Conservation (phyloP, 495 filamentous ascomycete species). For the Talaromyces stipitatus region DNA sequence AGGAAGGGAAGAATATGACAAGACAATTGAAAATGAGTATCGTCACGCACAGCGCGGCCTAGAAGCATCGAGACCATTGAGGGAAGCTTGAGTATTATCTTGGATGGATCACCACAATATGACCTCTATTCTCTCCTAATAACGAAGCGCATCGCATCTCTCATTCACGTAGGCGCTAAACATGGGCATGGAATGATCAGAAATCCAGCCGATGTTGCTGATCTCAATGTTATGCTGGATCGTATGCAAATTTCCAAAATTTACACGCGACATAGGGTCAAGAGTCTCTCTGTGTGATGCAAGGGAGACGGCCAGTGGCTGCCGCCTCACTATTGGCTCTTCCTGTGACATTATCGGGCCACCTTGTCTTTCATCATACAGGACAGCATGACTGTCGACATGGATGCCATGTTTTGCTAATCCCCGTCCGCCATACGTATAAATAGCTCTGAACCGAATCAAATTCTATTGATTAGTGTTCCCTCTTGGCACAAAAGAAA, state of each 20-base stretch:
- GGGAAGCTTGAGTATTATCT: no score
- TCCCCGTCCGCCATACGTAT: constrained; percentile 27
- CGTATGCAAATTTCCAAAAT: constrained; percentile 41
- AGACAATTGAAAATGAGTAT: no score
- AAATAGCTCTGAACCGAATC: constrained; percentile 19
- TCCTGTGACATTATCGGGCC: constrained; percentile 1
- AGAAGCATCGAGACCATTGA: no score
- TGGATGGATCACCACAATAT: no score
- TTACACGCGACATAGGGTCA: constrained; percentile 33
- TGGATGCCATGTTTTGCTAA: constrained; percentile 24
- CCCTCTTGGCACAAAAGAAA: not conserved
- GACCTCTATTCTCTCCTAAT: not conserved
- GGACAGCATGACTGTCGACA: constrained; percentile 28
- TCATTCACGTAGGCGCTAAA: constrained; percentile 17
- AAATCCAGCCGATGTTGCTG: constrained; percentile 24
- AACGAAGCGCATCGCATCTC: not conserved
- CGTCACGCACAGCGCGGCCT: no score
- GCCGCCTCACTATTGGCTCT: constrained; percentile 24
- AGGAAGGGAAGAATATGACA: no score
- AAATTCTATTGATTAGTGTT: not conserved
- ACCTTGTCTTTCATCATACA: constrained; percentile 16
- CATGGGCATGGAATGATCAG: constrained; percentile 15
- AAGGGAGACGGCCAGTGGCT: constrained; percentile 22
- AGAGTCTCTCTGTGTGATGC: constrained; percentile 16
- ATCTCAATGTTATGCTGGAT: constrained; percentile 43